These are phyloP conservation scores for Gracilaria domingensis DNA, from an alignment of 23 red algal genomes.

Conservation along the genomic window DNA sequence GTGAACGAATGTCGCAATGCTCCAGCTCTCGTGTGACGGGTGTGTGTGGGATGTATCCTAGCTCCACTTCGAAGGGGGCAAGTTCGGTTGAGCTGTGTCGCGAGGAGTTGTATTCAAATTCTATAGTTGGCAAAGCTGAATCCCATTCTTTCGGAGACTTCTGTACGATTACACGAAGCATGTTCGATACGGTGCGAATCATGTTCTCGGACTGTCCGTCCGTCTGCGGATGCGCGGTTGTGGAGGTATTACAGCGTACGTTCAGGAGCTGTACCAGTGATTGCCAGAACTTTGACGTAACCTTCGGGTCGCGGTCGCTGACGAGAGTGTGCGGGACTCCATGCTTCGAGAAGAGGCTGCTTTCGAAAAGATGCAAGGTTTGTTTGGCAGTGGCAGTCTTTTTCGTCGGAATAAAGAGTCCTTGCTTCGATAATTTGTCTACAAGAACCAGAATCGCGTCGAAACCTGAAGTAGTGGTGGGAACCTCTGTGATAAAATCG, in stretches of 20 bases:
- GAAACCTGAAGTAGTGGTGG: background rate
- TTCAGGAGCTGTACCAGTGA: background rate
- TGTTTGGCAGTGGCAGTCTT: slow-evolving; percentile 9
- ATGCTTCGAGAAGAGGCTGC: slow-evolving; percentile 14
- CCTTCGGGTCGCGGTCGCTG: background rate
- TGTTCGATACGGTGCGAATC: too few relatives aligned
- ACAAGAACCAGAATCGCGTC: slow-evolving; percentile 13
- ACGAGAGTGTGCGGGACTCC: background rate
- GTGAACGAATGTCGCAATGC: too few relatives aligned
- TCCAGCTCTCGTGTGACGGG: too few relatives aligned
- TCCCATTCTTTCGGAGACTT: too few relatives aligned
- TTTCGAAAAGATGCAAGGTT: background rate
- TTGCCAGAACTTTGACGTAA: background rate
- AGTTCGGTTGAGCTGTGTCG: too few relatives aligned
- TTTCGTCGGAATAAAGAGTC: background rate
- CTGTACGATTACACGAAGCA: too few relatives aligned
- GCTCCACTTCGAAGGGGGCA: too few relatives aligned
- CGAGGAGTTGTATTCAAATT: too few relatives aligned
- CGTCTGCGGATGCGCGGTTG: background rate
- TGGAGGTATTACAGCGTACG: background rate
- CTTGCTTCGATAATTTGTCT: slow-evolving; percentile 23
- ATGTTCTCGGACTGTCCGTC: background rate
- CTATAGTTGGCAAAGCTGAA: too few relatives aligned
- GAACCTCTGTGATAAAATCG: slow-evolving; percentile 43
- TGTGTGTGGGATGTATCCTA: too few relatives aligned